Conservation (phyloP, 768 basidiomycete species). For the Serendipita sp. region DNA sequence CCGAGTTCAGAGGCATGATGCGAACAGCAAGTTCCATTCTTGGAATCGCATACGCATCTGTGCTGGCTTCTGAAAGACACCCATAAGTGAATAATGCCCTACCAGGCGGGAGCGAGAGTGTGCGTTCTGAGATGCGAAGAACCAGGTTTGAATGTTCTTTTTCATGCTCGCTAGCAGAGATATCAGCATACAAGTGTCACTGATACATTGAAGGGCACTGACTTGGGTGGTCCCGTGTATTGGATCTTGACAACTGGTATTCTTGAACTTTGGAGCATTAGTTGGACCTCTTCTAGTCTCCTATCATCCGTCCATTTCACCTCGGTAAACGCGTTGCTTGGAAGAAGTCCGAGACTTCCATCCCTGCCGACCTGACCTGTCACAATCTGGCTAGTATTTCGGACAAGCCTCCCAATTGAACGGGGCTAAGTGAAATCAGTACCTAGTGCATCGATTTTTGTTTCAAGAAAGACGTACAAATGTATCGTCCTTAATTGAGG, state of each 20-base stretch:
- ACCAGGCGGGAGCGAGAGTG: constrained; percentile 79
- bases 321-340: constrained; percentile 52
- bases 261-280: constrained; percentile 73
- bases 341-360: constrained; percentile 10
- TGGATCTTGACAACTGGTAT: constrained; percentile 46
- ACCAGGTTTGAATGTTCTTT: constrained; percentile 76
- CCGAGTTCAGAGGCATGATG: constrained; percentile 55
- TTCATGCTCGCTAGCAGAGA: constrained; percentile 57
- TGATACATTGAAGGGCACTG: constrained; percentile 17
- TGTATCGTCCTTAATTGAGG: constrained; percentile 44
- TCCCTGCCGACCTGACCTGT: background rate
- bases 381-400: constrained; percentile 9
- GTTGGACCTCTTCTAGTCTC: constrained; percentile 77
- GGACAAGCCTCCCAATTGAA: constrained; percentile 11
- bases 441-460: constrained; percentile 35
- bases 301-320: constrained; percentile 85
- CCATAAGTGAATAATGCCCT: constrained; percentile 87
- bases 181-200: constrained; percentile 1
- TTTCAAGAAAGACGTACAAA: constrained; percentile 18
- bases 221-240: constrained; percentile 61
- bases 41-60: constrained; percentile 65
- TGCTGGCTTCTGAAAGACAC: constrained; percentile 54
- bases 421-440: constrained; percentile 27
- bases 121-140: constrained; percentile 67
- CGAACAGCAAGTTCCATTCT: constrained; percentile 64